phyloP scores from a whole-genome alignment of 139 green algal species.

The Astrephomene gubernaculifera region DNA sequence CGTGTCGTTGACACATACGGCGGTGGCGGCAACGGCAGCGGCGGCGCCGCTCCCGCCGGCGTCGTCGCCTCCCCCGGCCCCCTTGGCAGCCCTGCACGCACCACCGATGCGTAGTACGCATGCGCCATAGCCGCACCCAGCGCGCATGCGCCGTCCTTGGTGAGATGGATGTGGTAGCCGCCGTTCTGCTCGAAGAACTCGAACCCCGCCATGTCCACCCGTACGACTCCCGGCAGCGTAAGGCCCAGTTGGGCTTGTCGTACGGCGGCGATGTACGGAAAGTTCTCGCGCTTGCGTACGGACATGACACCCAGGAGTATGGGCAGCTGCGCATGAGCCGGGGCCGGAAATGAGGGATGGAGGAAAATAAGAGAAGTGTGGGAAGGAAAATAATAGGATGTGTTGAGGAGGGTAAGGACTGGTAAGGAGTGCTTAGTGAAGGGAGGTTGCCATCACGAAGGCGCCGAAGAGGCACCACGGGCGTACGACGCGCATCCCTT shows the following conservation, averaged over 20 bases:
- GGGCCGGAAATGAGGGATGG: too few relatives aligned
- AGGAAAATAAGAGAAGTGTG: too few relatives aligned
- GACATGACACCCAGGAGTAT: slow-evolving; percentile 27
- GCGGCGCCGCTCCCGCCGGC: slow-evolving; percentile 11
- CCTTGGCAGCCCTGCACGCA: slow-evolving; percentile 16
- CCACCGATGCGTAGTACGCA: slow-evolving; percentile 24
- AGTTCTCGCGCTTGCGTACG: slow-evolving; percentile 20
- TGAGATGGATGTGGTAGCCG: slow-evolving; percentile 29
- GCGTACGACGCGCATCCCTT: too few relatives aligned
- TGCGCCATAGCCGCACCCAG: slow-evolving; percentile 13
- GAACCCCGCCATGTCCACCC: slow-evolving; percentile 15
- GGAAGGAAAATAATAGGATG: too few relatives aligned
- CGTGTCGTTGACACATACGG: not conserved
- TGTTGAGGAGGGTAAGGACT: too few relatives aligned
- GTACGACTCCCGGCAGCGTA: not conserved
- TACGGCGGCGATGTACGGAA: slow-evolving; percentile 25
- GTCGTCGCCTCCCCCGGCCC: not conserved
- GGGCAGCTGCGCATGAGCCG: slow-evolving; percentile 19
- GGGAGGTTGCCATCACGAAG: too few relatives aligned
- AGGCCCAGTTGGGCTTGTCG: slow-evolving; percentile 1
- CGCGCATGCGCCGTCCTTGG: slow-evolving; percentile 21
- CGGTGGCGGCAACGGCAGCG: not conserved
- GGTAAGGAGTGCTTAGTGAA: too few relatives aligned
- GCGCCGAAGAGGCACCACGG: too few relatives aligned
- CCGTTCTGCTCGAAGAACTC: slow-evolving; percentile 47